A percentile compares a stretch with the other conserved stretches of the same genome.
phyloP scores from a whole-genome alignment of 768 basidiomycete genomes.

The Phlegmacium glaucopus region DNA sequence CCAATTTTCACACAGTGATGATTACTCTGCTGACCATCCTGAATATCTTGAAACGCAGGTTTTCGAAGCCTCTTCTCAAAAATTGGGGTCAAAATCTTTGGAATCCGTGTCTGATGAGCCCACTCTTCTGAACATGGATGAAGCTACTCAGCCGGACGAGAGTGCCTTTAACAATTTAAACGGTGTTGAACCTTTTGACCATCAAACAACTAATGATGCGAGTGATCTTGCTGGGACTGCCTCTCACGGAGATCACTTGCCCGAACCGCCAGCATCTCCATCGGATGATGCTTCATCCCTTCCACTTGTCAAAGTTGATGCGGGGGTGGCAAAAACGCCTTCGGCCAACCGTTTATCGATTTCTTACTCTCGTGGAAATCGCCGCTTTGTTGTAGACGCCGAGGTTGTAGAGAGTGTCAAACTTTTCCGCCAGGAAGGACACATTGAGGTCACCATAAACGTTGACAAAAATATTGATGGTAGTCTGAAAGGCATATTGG shows the following conservation, averaged over 20 bases:
- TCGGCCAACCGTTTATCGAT: constrained; percentile 90
- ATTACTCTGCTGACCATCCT: constrained; percentile 45
- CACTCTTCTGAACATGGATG: constrained; percentile 42
- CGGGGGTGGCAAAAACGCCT: constrained; percentile 45
- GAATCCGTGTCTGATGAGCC: constrained; percentile 47
- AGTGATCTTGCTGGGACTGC: not conserved
- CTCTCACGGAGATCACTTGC: constrained; percentile 42
- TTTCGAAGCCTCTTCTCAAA: constrained; percentile 17
- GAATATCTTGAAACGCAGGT: constrained; percentile 44
- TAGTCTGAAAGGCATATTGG: constrained; percentile 71
- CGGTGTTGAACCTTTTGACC: constrained; percentile 5
- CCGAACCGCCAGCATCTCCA: constrained; percentile 59
- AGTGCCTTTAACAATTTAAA: constrained; percentile 15
- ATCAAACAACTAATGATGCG: no score
- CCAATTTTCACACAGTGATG: constrained; percentile 36
- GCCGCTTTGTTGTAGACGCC: constrained; percentile 86
- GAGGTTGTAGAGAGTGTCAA: constrained; percentile 79
- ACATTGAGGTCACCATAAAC: constrained; percentile 77
- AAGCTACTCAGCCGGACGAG: constrained; percentile 17
- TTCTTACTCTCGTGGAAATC: constrained; percentile 86
- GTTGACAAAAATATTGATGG: constrained; percentile 52
- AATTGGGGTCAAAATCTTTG: constrained; percentile 29
- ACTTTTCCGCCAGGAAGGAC: constrained; percentile 78
- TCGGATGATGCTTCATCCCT: constrained; percentile 43
- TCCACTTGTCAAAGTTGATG: constrained; percentile 28